Base-by-base conservation (phyloP, 1,284 basidiomycete species). In the Ganoderma sp. region DNA sequence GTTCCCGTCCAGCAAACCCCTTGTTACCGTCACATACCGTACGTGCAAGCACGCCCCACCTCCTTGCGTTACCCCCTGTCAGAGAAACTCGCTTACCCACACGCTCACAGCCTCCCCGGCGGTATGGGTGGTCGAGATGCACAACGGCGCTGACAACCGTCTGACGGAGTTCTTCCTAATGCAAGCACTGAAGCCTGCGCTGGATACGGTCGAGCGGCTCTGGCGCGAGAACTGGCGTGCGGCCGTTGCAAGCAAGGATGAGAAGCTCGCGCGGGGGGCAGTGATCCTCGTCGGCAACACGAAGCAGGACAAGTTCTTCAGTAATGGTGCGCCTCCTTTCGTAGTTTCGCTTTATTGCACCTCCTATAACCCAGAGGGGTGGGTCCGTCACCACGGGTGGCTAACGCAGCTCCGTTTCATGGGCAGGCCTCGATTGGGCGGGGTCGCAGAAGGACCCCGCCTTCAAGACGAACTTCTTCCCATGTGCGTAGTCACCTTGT, bases 301-400 rank as follows among this genome's bases (percentile, higher is more conserved):
- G 68, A 84, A 85, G 67, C 90, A 93, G 76, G 87, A 94, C 76
- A 96, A 95, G 80, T 97, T 96, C 85, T 97, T 96, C 80, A 92
- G 90, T 79, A 96, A 96, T 77, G 95, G 94, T 88, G 64, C 19
- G 73, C 65, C 56, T 34, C 39, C 3, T 6, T 10, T n/a, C 45
- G 19, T 22, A 45, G 3, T 54, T 15, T n/a, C 22, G 22, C 15
- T 28, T 45, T n/a, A 8, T 19, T 58, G 15, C 37, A 8, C 6
- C 37, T 39, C 37, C 37, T 2, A 4, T 37, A 5, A 12, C 57
- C 17, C 37, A 37, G 57, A n/a, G 9, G 5, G 42, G 58, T 28
- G 39, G 2, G 58, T 25, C 5, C 22, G 34, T 28, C 14, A 14
- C 8, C 14, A 15, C 37, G 56, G n/a, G 17, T 60, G n/a, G 58